phyloP scores from a whole-genome alignment of 148 eudicot genomes.

The Selenicereus undatus region DNA sequence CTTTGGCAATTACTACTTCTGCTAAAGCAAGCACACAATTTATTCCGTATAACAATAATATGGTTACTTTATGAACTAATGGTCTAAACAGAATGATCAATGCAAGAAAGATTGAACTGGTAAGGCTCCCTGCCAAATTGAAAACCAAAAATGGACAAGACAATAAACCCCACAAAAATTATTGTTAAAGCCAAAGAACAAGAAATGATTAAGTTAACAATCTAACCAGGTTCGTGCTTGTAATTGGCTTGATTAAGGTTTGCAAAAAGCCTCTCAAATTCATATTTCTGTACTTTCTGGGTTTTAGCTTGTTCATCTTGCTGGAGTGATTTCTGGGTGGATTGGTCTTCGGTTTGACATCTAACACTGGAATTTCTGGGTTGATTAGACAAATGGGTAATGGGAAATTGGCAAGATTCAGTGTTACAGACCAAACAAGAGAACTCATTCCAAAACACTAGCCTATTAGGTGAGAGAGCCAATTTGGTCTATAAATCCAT shows the following conservation, averaged over 20 bases:
- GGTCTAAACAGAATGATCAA: neutral
- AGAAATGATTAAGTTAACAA: neutral
- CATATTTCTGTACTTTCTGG: constrained; percentile 17
- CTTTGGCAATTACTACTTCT: neutral
- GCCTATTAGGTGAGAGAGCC: too few species aligned
- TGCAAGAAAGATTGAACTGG: constrained; percentile 69
- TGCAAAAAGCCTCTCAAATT: constrained; percentile 70
- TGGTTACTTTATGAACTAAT: neutral
- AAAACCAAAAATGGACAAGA: neutral
- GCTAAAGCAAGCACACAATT: neutral
- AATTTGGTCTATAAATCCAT: too few species aligned
- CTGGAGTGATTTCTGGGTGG: constrained; percentile 26
- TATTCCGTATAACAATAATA: neutral
- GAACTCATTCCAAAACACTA: too few species aligned
- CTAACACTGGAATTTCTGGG: constrained; percentile 20
- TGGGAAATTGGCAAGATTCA: constrained; percentile 1
- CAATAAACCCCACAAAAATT: neutral
- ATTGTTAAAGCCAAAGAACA: neutral
- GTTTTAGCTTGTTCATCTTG: constrained; percentile 18
- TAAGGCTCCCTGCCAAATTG: constrained; percentile 63
- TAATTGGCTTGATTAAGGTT: constrained; percentile 73
- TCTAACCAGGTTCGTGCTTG: constrained; percentile 69
- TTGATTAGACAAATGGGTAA: constrained; percentile 13
- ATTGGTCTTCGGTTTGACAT: constrained; percentile 21
- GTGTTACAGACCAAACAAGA: too few species aligned